phyloP scores from a whole-genome alignment of 345 rosid genomes.

The Pugionium cornutum region DNA sequence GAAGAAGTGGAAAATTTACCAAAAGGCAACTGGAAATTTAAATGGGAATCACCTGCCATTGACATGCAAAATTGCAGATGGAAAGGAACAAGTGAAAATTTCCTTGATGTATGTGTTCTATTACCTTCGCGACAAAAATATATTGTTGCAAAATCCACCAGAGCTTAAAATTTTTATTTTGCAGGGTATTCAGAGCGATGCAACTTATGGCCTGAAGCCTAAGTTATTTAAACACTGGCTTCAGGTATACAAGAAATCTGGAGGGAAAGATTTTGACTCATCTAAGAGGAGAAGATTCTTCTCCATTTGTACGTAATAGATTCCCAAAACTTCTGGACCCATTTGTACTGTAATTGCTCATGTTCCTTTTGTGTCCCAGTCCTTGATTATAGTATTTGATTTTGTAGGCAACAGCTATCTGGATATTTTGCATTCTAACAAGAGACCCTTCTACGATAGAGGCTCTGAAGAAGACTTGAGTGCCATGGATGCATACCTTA shows the following conservation, averaged over 20 bases:
- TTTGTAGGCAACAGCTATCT: slow-evolving; percentile 68
- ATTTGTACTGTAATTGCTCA: slow-evolving; percentile 13
- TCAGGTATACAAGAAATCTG: slow-evolving; percentile 56
- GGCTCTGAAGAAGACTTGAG: slow-evolving; percentile 79
- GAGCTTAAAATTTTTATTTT: slow-evolving; percentile 16
- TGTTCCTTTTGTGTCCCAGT: slow-evolving; percentile 30
- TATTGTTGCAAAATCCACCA: slow-evolving; percentile 3
- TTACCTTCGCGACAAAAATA: slow-evolving; percentile 1
- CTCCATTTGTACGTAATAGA: slow-evolving; percentile 70
- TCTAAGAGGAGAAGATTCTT: slow-evolving; percentile 70
- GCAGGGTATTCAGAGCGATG: slow-evolving; percentile 50
- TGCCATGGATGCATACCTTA: slow-evolving; percentile 73
- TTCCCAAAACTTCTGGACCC: slow-evolving; percentile 7
- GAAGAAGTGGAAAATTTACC: slow-evolving; percentile 55
- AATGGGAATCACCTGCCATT: slow-evolving; percentile 70
- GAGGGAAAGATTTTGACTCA: slow-evolving; percentile 65
- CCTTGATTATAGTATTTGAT: slow-evolving; percentile 24
- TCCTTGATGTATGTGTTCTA: slow-evolving; percentile 54
- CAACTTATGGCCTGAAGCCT: slow-evolving; percentile 60
- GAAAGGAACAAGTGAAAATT: slow-evolving; percentile 67
- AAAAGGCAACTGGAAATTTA: slow-evolving; percentile 62
- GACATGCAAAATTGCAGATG: slow-evolving; percentile 72
- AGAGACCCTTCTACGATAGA: slow-evolving; percentile 78
- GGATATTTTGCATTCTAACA: slow-evolving; percentile 82
- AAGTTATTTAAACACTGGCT: slow-evolving; percentile 80